These are phyloP conservation scores for Corylus americana DNA, from an alignment of 306 rosid species.

Conservation along the genomic window DNA sequence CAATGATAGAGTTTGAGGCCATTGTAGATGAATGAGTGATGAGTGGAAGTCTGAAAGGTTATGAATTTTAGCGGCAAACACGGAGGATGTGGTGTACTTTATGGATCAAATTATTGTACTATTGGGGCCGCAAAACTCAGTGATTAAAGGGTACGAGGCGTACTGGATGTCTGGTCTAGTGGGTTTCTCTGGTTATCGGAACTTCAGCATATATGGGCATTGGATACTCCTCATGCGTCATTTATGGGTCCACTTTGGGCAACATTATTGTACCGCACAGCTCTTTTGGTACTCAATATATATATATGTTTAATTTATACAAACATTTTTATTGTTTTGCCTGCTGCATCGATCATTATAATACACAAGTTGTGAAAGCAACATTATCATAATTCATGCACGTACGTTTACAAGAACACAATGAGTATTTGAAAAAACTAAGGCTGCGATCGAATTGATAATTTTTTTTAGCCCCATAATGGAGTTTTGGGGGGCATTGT, in stretches of 20 bases:
- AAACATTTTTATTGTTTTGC: no score
- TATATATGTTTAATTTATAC: no score
- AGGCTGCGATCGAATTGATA: no score
- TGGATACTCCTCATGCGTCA: background rate
- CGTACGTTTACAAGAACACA: no score
- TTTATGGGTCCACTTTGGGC: background rate
- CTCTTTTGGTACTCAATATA: background rate
- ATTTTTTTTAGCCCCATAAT: no score
- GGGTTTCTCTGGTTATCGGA: background rate
- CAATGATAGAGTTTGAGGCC: background rate
- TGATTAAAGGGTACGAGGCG: slow-evolving; percentile 2
- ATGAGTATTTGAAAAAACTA: no score
- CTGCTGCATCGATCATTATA: no score
- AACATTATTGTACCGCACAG: background rate
- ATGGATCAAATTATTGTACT: background rate
- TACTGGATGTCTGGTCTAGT: background rate
- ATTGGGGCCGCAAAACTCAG: background rate
- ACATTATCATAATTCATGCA: no score
- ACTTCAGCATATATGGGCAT: background rate
- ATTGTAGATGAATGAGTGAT: background rate
- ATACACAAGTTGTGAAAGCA: no score
- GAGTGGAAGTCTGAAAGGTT: background rate
- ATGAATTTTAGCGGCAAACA: background rate
- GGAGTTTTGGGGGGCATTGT: no score
- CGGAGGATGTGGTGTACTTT: background rate